Evolutionary conservation across 2,329 filamentous ascomycete species (phyloP).

Genomic region (Cladobotryum mycophilum): DNA sequence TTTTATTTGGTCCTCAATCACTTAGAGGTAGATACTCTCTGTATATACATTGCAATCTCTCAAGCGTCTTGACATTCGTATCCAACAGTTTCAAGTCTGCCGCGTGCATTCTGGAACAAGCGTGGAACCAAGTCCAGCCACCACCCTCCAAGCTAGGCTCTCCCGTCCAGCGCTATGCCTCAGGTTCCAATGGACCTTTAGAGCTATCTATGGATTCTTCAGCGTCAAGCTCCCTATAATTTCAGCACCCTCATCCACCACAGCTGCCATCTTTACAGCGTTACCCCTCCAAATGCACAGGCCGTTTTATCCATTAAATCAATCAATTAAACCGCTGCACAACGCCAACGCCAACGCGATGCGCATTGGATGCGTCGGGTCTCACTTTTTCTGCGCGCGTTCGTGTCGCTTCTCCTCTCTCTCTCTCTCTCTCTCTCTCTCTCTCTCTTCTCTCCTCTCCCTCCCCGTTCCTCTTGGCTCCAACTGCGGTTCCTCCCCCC

Average conservation of each 20-base stretch:
- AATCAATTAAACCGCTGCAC: slow-evolving; percentile 1
- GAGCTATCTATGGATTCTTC: not conserved
- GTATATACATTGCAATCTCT: too few species aligned
- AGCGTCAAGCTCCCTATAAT: not conserved
- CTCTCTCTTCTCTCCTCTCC: not conserved
- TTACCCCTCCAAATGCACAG: too few species aligned
- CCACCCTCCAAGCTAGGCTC: too few species aligned
- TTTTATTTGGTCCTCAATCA: too few species aligned
- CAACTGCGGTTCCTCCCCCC: not conserved
- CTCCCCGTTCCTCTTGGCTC: not conserved
- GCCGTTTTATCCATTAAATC: not conserved
- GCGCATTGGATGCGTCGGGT: slow-evolving; percentile 1
- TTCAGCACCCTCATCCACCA: not conserved
- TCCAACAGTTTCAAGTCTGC: not conserved
- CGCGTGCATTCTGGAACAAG: not conserved
- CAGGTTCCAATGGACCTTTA: not conserved
- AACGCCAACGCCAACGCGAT: slow-evolving; percentile 16
- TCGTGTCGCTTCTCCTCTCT: slow-evolving; percentile 11
- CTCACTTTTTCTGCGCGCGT: slow-evolving; percentile 5
- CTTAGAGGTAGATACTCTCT: too few species aligned
- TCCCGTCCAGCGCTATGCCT: too few species aligned
- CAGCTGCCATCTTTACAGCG: slow-evolving; percentile 1
- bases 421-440: not conserved
- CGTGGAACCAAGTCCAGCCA: not conserved
- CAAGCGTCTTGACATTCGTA: not conserved